phyloP scores from a whole-genome alignment of 139 green algal species.

The Asterochloris erici region DNA sequence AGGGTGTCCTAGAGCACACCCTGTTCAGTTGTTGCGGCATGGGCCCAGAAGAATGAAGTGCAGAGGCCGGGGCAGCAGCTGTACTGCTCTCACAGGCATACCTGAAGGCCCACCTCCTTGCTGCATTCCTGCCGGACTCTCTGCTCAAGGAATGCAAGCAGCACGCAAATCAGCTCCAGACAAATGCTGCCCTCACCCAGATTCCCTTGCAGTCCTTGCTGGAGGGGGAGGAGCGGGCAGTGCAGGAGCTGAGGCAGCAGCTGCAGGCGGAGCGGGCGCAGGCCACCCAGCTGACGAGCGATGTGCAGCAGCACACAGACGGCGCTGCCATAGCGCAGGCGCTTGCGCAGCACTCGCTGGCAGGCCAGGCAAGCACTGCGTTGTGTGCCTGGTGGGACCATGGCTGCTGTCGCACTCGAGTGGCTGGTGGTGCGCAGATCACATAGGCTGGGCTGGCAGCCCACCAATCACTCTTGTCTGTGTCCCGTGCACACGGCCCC shows the following conservation, averaged over 20 bases:
- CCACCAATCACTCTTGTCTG: background rate
- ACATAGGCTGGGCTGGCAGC: background rate
- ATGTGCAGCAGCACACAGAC: conserved; percentile 17
- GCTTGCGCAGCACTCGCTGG: conserved; percentile 9
- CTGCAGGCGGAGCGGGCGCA: conserved; percentile 24
- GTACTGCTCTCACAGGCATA: too few species aligned
- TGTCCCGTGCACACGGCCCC: too few species aligned
- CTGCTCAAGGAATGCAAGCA: too few species aligned
- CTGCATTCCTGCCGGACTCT: too few species aligned
- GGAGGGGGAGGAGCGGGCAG: conserved; percentile 31
- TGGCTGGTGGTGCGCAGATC: background rate
- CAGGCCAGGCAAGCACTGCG: background rate
- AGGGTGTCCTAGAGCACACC: background rate
- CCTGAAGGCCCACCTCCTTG: too few species aligned
- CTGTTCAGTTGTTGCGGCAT: background rate
- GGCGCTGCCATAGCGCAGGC: background rate
- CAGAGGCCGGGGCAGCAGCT: too few species aligned
- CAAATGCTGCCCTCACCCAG: too few species aligned
- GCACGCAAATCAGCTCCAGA: too few species aligned
- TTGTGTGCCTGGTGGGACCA: background rate
- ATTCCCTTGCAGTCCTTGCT: conserved; percentile 16
- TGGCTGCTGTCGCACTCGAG: background rate
- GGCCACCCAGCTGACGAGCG: conserved; percentile 10
- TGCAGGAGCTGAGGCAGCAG: conserved; percentile 20
- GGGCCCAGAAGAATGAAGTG: too few species aligned